phyloP scores from a whole-genome alignment of 345 rosid species.

The Carallia brachiata region DNA sequence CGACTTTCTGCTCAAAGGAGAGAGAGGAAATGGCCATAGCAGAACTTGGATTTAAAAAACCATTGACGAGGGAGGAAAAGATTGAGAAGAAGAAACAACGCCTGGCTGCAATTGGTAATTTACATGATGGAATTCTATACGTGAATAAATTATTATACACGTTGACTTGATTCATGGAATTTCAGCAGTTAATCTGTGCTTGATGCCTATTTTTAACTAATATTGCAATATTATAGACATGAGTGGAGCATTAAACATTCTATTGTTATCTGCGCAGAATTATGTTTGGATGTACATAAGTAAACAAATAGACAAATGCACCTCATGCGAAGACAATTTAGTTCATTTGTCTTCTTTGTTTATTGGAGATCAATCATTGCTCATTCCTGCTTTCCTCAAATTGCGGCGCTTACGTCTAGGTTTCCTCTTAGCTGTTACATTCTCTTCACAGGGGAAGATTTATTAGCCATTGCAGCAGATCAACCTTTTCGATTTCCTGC shows the following conservation, averaged over 20 bases:
- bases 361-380: too few species aligned
- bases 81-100: constrained; percentile 94
- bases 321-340: too few species aligned
- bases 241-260: neutral
- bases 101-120: constrained; percentile 89
- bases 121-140: neutral
- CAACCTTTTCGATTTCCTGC: constrained; percentile 99
- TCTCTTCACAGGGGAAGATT: constrained; percentile 80
- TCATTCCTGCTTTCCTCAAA: too few species aligned
- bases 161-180: constrained; percentile 6
- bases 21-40: constrained; percentile 73
- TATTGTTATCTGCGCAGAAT: neutral
- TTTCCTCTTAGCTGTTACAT: constrained; percentile 14
- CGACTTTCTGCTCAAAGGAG: constrained; percentile 88
- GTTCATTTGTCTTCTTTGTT: too few species aligned
- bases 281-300: too few species aligned
- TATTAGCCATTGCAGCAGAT: constrained; percentile 92
- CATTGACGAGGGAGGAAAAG: constrained; percentile 80
- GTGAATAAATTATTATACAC: constrained; percentile 3
- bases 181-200: neutral
- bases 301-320: too few species aligned
- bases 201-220: neutral
- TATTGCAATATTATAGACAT: neutral
- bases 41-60: constrained; percentile 91
- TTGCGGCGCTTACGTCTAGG: neutral